Evolutionary conservation across 2,329 filamentous ascomycete species (phyloP).

Genomic region (Colletotrichum abscissum): DNA sequence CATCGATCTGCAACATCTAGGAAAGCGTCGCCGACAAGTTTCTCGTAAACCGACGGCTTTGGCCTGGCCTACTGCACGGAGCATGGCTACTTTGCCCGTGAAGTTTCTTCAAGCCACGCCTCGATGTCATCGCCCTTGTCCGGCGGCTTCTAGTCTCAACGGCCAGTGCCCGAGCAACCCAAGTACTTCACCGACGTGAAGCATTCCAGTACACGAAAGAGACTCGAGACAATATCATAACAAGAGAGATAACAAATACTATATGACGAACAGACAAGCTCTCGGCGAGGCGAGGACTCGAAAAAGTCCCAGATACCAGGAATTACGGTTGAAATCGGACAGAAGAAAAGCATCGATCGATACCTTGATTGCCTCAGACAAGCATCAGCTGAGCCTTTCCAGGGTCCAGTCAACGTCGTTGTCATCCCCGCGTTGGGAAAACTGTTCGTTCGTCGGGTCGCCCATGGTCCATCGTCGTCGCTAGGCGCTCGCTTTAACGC

Average conservation of each 20-base stretch:
- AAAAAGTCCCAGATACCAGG: not conserved
- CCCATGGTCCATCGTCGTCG: not conserved
- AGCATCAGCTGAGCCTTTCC: not conserved
- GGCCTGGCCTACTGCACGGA: not conserved
- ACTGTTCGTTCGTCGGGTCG: not conserved
- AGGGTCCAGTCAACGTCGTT: constrained; percentile 21
- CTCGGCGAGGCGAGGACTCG: not conserved
- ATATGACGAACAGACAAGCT: not conserved
- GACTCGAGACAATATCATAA: not conserved
- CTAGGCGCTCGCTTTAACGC: not conserved
- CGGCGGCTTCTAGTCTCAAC: not conserved
- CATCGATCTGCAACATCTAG: constrained; percentile 22
- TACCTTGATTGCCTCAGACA: not conserved
- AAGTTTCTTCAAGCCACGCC: not conserved
- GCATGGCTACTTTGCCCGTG: not conserved
- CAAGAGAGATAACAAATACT: not conserved
- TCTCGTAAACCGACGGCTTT: constrained; percentile 31
- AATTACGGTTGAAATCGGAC: not conserved
- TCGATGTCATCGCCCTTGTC: not conserved
- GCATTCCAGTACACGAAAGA: not conserved
- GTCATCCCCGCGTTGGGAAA: constrained; percentile 13
- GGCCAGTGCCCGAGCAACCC: not conserved
- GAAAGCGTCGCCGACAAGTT: constrained; percentile 18
- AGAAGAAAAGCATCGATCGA: not conserved
- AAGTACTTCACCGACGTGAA: not conserved